These are phyloP conservation scores for Xylaria venustula DNA, from an alignment of 495 filamentous ascomycete genomes.

Conservation along the genomic window DNA sequence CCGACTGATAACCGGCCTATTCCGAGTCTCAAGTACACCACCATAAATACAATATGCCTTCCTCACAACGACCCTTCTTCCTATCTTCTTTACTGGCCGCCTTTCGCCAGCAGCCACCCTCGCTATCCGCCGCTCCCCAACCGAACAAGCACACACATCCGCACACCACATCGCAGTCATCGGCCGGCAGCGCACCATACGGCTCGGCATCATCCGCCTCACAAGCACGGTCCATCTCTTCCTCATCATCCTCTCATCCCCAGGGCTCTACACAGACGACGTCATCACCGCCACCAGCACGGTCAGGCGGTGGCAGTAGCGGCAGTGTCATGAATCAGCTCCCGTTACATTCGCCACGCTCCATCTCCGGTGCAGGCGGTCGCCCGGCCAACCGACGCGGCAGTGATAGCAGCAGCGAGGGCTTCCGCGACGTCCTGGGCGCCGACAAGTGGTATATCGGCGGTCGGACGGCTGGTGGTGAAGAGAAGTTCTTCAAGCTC, in stretches of 20 bases:
- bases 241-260: constrained; percentile 16
- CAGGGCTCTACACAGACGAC: constrained; percentile 24
- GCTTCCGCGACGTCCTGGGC: constrained; percentile 73
- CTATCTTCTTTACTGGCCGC: constrained; percentile 83
- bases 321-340: constrained; percentile 38
- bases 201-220: constrained; percentile 38
- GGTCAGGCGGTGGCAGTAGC: constrained; percentile 29
- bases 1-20: neutral
- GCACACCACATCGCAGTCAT: constrained; percentile 20
- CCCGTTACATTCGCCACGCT: constrained; percentile 40
- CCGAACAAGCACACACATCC: constrained; percentile 43
- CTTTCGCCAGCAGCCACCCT: constrained; percentile 57
- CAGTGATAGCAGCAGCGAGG: constrained; percentile 74
- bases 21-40: neutral
- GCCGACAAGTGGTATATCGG: constrained; percentile 86
- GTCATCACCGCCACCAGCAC: constrained; percentile 32
- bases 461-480: constrained; percentile 76
- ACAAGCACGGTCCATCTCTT: constrained; percentile 27
- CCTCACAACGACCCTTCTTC: constrained; percentile 72
- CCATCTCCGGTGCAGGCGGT: constrained; percentile 33
- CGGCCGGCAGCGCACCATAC: constrained; percentile 40
- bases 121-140: constrained; percentile 36
- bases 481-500: constrained; percentile 81
- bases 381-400: constrained; percentile 55
- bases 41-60: constrained; percentile 53